Evolutionary conservation across 352 stramenopile species (phyloP).

Genomic region (Globisporangium nodosum): DNA sequence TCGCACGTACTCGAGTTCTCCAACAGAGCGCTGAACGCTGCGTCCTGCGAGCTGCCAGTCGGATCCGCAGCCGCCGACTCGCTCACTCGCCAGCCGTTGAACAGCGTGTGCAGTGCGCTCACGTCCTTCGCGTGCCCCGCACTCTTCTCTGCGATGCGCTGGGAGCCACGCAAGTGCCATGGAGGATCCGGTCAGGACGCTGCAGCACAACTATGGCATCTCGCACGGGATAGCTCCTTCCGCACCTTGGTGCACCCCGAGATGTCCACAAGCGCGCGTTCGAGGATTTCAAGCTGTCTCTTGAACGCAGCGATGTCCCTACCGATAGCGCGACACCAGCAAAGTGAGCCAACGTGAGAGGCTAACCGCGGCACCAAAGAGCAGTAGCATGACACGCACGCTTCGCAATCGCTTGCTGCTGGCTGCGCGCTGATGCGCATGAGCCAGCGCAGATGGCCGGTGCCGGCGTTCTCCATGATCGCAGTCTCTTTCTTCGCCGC

Average conservation of each 20-base stretch:
- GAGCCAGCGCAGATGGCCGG: conserved; percentile 63
- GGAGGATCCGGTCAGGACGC: not conserved
- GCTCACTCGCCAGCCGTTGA: conserved; percentile 47
- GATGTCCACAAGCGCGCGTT: conserved; percentile 44
- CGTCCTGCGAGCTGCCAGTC: conserved; percentile 12
- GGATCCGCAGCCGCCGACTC: conserved; percentile 24
- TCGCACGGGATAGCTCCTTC: not conserved
- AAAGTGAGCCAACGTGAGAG: not conserved
- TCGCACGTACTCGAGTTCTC: conserved; percentile 40
- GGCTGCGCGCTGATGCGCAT: conserved; percentile 38
- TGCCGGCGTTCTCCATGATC: conserved; percentile 54
- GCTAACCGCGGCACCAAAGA: not conserved
- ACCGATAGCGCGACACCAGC: conserved; percentile 15
- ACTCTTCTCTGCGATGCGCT: conserved; percentile 56
- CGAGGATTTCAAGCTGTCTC: conserved; percentile 51
- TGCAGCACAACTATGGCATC: not conserved
- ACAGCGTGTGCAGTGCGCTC: conserved; percentile 35
- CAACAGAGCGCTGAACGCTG: conserved; percentile 30
- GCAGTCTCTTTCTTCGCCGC: conserved; percentile 40
- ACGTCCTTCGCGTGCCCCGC: conserved; percentile 51
- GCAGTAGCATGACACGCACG: conserved; percentile 13
- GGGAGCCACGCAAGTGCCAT: not conserved
- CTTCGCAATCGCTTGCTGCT: conserved; percentile 27
- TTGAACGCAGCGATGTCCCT: conserved; percentile 49
- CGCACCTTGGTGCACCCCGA: conserved; percentile 38